A percentile compares a stretch with the other conserved stretches of the same genome.
These are phyloP conservation scores for Macrophomina pseudophaseolina DNA, from an alignment of 2,329 filamentous ascomycete genomes.

Conservation along the genomic window DNA sequence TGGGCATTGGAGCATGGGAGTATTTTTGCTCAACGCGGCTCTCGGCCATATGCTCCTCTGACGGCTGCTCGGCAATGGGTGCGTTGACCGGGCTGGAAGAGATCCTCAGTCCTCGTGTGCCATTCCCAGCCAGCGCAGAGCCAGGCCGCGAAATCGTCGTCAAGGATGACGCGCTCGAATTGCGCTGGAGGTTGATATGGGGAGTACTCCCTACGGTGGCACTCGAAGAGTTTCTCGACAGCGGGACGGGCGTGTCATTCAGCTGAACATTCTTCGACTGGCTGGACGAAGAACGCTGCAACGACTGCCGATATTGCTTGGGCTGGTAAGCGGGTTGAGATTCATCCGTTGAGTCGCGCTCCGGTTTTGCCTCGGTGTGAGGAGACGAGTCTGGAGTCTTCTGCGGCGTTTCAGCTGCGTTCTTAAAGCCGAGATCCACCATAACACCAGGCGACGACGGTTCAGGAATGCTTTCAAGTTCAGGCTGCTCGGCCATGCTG, in stretches of 20 bases:
- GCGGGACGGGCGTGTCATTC: not conserved
- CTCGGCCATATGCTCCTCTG: conserved; percentile 4
- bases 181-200: conserved; percentile 14
- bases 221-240: conserved; percentile 16
- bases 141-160: conserved; percentile 1
- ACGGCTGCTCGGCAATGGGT: conserved; percentile 14
- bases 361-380: conserved; percentile 30
- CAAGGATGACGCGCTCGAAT: conserved; percentile 9
- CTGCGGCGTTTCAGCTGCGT: conserved; percentile 53
- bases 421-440: conserved; percentile 47
- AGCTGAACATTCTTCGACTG: conserved; percentile 19
- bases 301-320: conserved; percentile 32
- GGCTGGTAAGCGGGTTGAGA: conserved; percentile 25
- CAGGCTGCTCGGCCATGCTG: conserved; percentile 74
- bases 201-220: not conserved
- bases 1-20: not conserved
- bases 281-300: conserved; percentile 34
- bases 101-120: conserved; percentile 15
- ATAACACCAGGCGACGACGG: conserved; percentile 49
- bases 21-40: not conserved
- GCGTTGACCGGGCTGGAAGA: conserved; percentile 15
- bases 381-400: conserved; percentile 4
- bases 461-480: conserved; percentile 64
- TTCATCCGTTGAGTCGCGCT: conserved; percentile 33
- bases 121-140: not conserved